A percentile compares a stretch with the other conserved stretches of the same genome.
phyloP scores from a whole-genome alignment of 192 early-diverging fungal species.

The Entomortierella lignicola region DNA sequence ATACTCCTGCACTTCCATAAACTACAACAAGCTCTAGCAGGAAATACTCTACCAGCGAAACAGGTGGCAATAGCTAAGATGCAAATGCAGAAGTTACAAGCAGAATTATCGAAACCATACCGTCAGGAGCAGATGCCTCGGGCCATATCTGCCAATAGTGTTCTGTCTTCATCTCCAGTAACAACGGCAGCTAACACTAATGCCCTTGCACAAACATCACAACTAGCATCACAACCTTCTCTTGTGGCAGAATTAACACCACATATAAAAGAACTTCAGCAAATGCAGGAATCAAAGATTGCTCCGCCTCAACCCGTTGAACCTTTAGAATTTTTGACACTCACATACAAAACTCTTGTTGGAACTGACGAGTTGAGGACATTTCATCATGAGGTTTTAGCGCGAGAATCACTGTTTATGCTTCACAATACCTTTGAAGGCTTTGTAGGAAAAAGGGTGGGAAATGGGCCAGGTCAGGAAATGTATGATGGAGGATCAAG shows the following conservation, averaged over 20 bases:
- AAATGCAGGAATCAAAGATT: constrained; percentile 12
- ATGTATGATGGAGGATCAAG: constrained; percentile 23
- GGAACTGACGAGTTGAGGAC: constrained; percentile 11
- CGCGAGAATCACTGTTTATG: constrained; percentile 14
- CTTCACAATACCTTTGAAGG: constrained; percentile 41
- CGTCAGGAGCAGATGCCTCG: constrained; percentile 23
- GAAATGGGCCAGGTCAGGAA: constrained; percentile 45
- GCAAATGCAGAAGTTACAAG: constrained; percentile 35
- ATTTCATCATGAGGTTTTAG: background rate
- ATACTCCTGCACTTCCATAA: constrained; percentile 11
- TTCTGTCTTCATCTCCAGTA: background rate
- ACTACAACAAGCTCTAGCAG: constrained; percentile 14
- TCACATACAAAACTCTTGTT: constrained; percentile 25
- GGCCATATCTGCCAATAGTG: background rate
- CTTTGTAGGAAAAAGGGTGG: constrained; percentile 46
- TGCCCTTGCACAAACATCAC: background rate
- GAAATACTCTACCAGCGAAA: constrained; percentile 1
- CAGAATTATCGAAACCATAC: constrained; percentile 24
- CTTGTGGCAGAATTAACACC: constrained; percentile 5
- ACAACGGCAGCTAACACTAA: background rate
- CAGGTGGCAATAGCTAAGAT: constrained; percentile 9
- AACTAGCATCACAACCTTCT: background rate
- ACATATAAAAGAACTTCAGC: constrained; percentile 33
- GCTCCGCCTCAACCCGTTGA: constrained; percentile 17
- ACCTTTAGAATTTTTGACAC: constrained; percentile 30